Conservation (phyloP, 805 yeast genomes). For the Metschnikowia cubensis region DNA sequence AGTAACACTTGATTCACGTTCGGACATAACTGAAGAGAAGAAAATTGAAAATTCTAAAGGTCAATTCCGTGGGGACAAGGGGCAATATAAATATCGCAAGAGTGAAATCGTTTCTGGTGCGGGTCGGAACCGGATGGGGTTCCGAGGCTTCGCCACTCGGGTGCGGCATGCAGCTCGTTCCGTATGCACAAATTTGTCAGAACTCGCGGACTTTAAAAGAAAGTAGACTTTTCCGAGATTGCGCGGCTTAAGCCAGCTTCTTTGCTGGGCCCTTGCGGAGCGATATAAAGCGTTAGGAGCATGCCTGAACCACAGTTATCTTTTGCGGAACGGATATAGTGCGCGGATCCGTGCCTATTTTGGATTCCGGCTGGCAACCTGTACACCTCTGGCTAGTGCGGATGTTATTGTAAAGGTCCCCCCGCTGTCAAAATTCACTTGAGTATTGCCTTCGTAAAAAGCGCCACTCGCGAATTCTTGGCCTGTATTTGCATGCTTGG, state of each 20-base stretch:
- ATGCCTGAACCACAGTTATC: neutral
- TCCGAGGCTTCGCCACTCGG: slow-evolving; percentile 1
- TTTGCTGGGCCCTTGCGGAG: neutral
- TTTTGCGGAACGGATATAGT: too few relatives aligned
- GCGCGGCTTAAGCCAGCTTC: neutral
- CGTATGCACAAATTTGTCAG: neutral
- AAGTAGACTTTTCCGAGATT: neutral
- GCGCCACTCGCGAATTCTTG: neutral
- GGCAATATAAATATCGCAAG: neutral
- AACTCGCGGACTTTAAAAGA: neutral
- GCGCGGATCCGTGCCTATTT: too few relatives aligned
- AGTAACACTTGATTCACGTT: slow-evolving; percentile 11
- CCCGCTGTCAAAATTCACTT: too few relatives aligned
- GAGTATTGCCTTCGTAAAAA: neutral
- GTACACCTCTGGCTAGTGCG: too few relatives aligned
- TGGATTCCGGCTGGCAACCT: too few relatives aligned
- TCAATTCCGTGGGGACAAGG: neutral
- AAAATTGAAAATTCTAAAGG: too few relatives aligned
- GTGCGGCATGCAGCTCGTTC: neutral
- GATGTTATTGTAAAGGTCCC: neutral
- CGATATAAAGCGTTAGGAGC: neutral
- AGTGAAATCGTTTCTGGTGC: neutral
- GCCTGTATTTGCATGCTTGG: neutral
- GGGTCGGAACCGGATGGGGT: slow-evolving; percentile 2
- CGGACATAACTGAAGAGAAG: slow-evolving; percentile 1